Base-by-base conservation (phyloP, 495 filamentous ascomycete species). In the Penicillium manginii region DNA sequence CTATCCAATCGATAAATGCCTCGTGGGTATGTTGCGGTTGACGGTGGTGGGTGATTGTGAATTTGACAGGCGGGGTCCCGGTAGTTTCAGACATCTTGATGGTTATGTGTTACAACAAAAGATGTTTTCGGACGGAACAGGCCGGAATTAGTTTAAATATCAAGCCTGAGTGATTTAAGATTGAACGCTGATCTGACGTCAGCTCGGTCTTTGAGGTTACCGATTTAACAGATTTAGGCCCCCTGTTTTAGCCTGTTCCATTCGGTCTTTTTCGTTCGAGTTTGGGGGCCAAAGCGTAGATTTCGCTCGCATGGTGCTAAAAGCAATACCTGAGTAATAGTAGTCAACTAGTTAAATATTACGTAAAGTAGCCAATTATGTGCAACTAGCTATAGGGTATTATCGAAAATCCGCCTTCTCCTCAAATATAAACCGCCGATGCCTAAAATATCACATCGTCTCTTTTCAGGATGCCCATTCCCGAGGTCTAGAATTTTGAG, bases 1-100 rank as follows among this genome's bases (percentile, higher is more conserved):
- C 61, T 22, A 72, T 69, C 66, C 64, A 72, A 17, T 72, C 65
- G 14, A 72, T 67, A 47, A 72, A 72, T 29, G 59, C 69, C 50
- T 72, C 69, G 32, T 72, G 69, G 3, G 64, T 65, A 57, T 68
- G 64, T 35, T 70, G 22, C 18, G 47, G 59, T 53, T 60, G 26
- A 48, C 69, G 69, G 43, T 70, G 53, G 45, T 72, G 69, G 12
- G 69, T 72, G 40, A 72, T 51, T 12, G 69, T 69, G 56, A 64
- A 65, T 53, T 71, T 71, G 53, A 67, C 40, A 21, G 57, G 57
- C 40, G 55, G 61, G 50, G 50, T 46, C 23, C 31, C 52, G 7
- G 45, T 35, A 22, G 23, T 9, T 57, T 55, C 48, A 23, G 60
- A 45, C 60, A 63, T 62, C 17, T 32, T 46, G 22, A 19, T 21